These are phyloP conservation scores for Auricularia cornea DNA, from an alignment of 768 basidiomycete genomes.

Conservation along the genomic window DNA sequence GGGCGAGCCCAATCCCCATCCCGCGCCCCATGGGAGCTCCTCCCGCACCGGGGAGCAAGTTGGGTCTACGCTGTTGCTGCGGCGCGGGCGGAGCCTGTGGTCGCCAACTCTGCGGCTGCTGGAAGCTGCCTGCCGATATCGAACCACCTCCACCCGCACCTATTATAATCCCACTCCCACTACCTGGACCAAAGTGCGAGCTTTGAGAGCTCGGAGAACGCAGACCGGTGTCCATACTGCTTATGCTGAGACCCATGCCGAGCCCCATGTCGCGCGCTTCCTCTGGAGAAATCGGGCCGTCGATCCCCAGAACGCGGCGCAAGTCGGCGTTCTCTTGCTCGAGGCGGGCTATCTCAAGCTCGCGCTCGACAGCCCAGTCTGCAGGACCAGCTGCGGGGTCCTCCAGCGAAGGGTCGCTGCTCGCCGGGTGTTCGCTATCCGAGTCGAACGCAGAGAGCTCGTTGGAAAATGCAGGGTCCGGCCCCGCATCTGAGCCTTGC, in stretches of 20 bases:
- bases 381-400: constrained; percentile 21
- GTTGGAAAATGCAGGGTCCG: constrained; percentile 8
- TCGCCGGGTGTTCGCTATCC: neutral
- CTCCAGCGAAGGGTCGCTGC: constrained; percentile 11
- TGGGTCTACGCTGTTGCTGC: neutral
- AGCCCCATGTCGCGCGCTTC: neutral
- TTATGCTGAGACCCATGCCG: neutral
- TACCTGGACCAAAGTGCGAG: neutral
- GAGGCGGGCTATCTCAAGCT: constrained; percentile 75
- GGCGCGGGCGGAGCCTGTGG: neutral
- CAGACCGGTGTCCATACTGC: neutral
- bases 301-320: constrained; percentile 63
- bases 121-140: neutral
- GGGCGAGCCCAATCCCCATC: neutral
- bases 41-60: neutral
- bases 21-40: neutral
- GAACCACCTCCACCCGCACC: neutral
- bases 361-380: constrained; percentile 87
- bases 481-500: constrained; percentile 31
- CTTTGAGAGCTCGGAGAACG: neutral
- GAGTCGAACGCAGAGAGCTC: constrained; percentile 1
- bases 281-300: neutral
- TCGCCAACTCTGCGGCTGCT: neutral
- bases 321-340: constrained; percentile 77
- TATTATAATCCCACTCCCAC: neutral